Evolutionary conservation across 768 basidiomycete genomes (phyloP), one percentile per base, ranked within the genome.

Genomic region (Boletales sp.): DNA sequence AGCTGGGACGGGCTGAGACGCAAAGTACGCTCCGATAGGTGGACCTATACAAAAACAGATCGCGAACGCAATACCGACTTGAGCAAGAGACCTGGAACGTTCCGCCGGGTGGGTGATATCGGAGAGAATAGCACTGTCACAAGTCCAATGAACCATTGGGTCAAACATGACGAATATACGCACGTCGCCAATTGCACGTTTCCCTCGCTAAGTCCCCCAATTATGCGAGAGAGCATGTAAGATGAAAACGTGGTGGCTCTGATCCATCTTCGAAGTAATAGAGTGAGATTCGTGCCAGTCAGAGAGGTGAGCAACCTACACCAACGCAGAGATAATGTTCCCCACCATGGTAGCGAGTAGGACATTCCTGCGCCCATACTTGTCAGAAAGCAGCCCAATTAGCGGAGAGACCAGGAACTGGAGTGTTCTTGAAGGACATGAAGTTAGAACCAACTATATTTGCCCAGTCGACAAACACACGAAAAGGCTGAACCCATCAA

Each of bases 171-270:
- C 21, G 30, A 30, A 54, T 15, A 41, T 31, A 78, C 87, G 58
- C 63, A 93, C 93, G 94, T 94, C 41, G 90, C 88, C 40, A 99
- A 75, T 65, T 99, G 95, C 11, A 98, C 95, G 63, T 99, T 99
- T 40, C 95, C 95, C 73, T 99, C 95, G 61, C 90, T 92, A 9
- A 97, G 74, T 4, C 95, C 95, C 10, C 94, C 94, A 33, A 98
- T 83, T 6, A 97, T 75, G 13, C 95, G 82, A 9, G 94, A 93
- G 21, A 94, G 79, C 75, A 93, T 77, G 64, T 91, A 97, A 0
- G 89, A 85, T 1, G 87, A 88, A 66, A 96, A 97, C 0, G 88
- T 83, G 3, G 94, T 94, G 0, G 92, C 92, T 61, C 86, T 79
- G 41, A 94, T 78, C 93, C 93, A 96, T 39, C 92, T 93, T 57